Evolutionary conservation across 768 basidiomycete species (phyloP).

Genomic region (Trametes cingulata): DNA sequence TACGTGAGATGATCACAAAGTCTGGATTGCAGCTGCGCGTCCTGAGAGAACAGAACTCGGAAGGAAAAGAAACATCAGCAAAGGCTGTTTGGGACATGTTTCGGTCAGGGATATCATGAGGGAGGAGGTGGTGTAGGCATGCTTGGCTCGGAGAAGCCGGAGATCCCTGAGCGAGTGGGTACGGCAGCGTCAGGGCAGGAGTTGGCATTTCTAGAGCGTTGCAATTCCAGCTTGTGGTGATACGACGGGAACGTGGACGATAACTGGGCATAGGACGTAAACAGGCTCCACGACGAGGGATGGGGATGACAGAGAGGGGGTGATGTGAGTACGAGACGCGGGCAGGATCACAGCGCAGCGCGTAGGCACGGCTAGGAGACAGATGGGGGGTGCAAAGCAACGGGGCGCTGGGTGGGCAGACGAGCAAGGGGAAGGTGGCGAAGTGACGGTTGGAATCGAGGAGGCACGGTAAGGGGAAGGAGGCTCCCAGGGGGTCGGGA

Average conservation of each 20-base stretch:
- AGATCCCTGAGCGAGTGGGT: not conserved
- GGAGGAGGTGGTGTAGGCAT: not conserved
- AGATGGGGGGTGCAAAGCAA: not conserved
- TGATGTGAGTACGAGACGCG: not conserved
- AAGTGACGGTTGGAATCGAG: not conserved
- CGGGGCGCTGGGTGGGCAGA: not conserved
- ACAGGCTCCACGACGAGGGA: not conserved
- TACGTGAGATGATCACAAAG: conserved; percentile 2
- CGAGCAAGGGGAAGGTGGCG: not conserved
- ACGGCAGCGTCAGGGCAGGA: not conserved
- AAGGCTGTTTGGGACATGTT: not conserved
- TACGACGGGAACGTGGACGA: not conserved
- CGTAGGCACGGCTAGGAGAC: conserved; percentile 4
- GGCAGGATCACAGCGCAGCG: not conserved
- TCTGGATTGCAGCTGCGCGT: not conserved
- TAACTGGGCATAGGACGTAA: not conserved
- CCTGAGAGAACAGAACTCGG: not conserved
- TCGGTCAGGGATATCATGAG: not conserved
- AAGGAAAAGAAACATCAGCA: not conserved
- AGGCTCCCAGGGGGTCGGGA: not conserved
- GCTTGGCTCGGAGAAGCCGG: not conserved
- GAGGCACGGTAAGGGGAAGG: not conserved
- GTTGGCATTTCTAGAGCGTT: not conserved
- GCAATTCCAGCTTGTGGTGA: not conserved
- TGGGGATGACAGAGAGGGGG: not conserved